Evolutionary conservation across 2,329 filamentous ascomycete species (phyloP).

Genomic region (Trichoderma sp.): DNA sequence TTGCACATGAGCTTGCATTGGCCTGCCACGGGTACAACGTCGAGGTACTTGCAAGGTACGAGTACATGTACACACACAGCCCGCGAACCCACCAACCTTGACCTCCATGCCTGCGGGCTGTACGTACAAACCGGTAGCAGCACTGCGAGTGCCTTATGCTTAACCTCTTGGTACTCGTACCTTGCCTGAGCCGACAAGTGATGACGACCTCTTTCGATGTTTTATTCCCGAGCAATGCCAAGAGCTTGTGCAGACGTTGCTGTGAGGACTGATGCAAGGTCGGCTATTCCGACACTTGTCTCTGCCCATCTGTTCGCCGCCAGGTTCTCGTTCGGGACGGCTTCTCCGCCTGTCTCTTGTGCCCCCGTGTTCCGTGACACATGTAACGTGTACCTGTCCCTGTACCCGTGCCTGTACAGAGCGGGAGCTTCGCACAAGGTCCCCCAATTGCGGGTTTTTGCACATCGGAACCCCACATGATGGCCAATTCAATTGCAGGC

Average conservation of each 20-base stretch:
- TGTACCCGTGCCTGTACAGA: not conserved
- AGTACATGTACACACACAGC: not conserved
- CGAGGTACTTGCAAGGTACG: not conserved
- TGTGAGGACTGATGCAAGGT: not conserved
- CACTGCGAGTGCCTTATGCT: not conserved
- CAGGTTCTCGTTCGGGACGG: not conserved
- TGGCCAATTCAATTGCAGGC: not conserved
- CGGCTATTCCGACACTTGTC: slow-evolving; percentile 10
- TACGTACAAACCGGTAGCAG: not conserved
- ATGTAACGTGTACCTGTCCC: not conserved
- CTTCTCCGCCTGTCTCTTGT: slow-evolving; percentile 12
- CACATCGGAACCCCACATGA: slow-evolving; percentile 15
- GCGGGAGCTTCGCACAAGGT: not conserved
- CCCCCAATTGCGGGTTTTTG: not conserved
- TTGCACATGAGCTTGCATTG: slow-evolving; percentile 2
- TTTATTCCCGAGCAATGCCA: not conserved
- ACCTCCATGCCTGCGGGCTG: not conserved
- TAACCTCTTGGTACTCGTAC: not conserved
- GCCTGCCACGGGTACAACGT: not conserved
- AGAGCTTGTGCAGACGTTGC: not conserved
- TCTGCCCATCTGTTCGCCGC: not conserved
- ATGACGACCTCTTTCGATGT: not conserved
- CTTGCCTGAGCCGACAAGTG: not conserved
- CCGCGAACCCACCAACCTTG: not conserved
- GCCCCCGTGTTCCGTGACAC: not conserved